phyloP scores from a whole-genome alignment of 495 filamentous ascomycete species.

The Cenococcum geophilum region DNA sequence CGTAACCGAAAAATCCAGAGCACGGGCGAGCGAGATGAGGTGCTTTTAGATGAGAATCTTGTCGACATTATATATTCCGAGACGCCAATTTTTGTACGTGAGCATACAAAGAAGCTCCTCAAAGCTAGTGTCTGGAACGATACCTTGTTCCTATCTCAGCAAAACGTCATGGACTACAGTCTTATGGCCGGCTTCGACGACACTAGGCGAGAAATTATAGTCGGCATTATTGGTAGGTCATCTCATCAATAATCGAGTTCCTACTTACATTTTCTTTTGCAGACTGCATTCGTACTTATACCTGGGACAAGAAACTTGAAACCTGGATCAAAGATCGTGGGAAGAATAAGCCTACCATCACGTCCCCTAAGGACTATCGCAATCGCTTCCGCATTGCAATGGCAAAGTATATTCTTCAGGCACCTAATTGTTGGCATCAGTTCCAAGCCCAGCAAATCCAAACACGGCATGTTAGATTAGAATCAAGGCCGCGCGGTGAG shows the following conservation, averaged over 20 bases:
- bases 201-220: constrained; percentile 76
- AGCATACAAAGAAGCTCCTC: constrained; percentile 88
- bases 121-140: constrained; percentile 86
- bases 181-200: constrained; percentile 98
- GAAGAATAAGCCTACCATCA: constrained; percentile 89
- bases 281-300: constrained; percentile 97
- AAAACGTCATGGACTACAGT: constrained; percentile 98
- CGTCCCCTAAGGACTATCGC: constrained; percentile 96
- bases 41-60: constrained; percentile 97
- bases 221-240: constrained; percentile 71
- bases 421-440: constrained; percentile 71
- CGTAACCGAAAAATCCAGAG: constrained; percentile 92
- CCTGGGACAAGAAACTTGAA: constrained; percentile 99
- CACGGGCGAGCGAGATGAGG: constrained; percentile 92
- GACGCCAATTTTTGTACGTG: constrained; percentile 85
- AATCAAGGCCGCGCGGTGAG: background rate
- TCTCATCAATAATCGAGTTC: background rate
- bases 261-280: constrained; percentile 10
- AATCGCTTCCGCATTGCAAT: constrained; percentile 93
- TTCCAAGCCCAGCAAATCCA: constrained; percentile 52
- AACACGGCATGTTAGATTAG: constrained; percentile 14
- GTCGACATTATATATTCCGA: constrained; percentile 95
- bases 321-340: constrained; percentile 97
- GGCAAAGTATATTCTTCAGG: constrained; percentile 78
- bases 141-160: constrained; percentile 82